phyloP scores from a whole-genome alignment of 345 rosid genomes.

The Geranium brycei region DNA sequence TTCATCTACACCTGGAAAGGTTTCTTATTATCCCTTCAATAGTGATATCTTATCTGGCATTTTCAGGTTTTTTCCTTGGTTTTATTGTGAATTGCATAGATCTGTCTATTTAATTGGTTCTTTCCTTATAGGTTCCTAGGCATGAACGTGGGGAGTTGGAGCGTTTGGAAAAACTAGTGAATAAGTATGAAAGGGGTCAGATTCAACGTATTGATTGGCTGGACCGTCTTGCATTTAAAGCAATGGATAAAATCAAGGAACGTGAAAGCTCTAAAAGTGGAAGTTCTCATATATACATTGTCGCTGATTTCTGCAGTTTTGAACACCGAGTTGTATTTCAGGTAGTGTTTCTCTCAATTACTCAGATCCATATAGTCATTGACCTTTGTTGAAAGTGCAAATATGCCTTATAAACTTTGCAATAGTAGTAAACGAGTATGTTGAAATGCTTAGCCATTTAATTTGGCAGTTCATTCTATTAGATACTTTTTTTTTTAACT shows the following conservation, averaged over 20 bases:
- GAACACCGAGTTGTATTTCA: conserved; percentile 96
- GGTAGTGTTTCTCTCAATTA: conserved; percentile 26
- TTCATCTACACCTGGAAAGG: conserved; percentile 93
- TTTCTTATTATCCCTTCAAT: conserved; percentile 18
- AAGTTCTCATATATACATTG: conserved; percentile 58
- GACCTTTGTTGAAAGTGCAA: neutral
- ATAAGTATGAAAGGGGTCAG: conserved; percentile 86
- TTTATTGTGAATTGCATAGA: neutral
- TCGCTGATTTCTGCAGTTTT: conserved; percentile 78
- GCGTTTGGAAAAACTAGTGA: conserved; percentile 80
- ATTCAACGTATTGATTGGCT: conserved; percentile 83
- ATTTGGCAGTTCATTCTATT: no score
- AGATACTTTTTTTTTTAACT: neutral
- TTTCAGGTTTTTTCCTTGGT: neutral
- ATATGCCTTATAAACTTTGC: neutral
- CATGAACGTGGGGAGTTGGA: conserved; percentile 89
- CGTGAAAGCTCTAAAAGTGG: conserved; percentile 60
- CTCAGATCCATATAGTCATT: neutral
- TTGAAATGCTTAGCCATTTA: neutral
- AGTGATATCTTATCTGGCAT: conserved; percentile 3
- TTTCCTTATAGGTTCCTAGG: conserved; percentile 58
- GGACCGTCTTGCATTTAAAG: conserved; percentile 74
- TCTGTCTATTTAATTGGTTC: neutral
- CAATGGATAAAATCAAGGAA: conserved; percentile 73
- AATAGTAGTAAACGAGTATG: no score